Evolutionary conservation across 2,329 filamentous ascomycete genomes (phyloP).

Genomic region (Penicillium expansum): DNA sequence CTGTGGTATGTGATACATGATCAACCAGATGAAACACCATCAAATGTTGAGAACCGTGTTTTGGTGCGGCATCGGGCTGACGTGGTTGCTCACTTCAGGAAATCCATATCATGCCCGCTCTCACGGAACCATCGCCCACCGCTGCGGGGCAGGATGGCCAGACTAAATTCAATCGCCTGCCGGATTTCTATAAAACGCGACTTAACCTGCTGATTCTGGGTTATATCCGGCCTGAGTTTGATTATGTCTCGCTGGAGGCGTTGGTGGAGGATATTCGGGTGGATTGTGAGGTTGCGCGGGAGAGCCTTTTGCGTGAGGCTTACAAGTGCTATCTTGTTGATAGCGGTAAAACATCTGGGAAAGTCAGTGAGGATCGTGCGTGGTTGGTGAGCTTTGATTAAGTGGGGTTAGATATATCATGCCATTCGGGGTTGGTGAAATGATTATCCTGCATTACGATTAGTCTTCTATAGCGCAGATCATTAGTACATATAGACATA

Average conservation of each 20-base stretch:
- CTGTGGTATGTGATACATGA: slow-evolving; percentile 53
- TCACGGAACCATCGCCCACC: slow-evolving; percentile 48
- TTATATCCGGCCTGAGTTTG: slow-evolving; percentile 83
- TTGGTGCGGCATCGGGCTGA: not conserved
- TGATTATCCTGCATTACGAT: slow-evolving; percentile 1
- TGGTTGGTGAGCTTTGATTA: slow-evolving; percentile 37
- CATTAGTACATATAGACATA: slow-evolving; percentile 1
- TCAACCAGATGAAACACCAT: not conserved
- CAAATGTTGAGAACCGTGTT: not conserved
- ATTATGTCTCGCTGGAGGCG: slow-evolving; percentile 80
- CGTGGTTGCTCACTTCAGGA: slow-evolving; percentile 48
- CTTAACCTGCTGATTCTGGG: slow-evolving; percentile 80
- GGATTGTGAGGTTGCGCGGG: slow-evolving; percentile 79
- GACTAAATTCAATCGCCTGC: slow-evolving; percentile 41
- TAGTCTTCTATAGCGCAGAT: not conserved
- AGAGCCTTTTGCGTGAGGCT: slow-evolving; percentile 64
- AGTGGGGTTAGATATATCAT: not conserved
- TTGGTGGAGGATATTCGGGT: slow-evolving; percentile 83
- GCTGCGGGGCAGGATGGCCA: slow-evolving; percentile 22
- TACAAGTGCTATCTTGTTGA: slow-evolving; percentile 52
- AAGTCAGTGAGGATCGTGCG: slow-evolving; percentile 30
- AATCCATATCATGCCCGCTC: slow-evolving; percentile 81
- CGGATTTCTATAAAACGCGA: slow-evolving; percentile 80
- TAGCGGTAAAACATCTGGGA: slow-evolving; percentile 28
- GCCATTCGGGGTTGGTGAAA: not conserved